These are phyloP conservation scores for Colletotrichum lentis DNA, from an alignment of 2,329 filamentous ascomycete genomes.

Conservation along the genomic window DNA sequence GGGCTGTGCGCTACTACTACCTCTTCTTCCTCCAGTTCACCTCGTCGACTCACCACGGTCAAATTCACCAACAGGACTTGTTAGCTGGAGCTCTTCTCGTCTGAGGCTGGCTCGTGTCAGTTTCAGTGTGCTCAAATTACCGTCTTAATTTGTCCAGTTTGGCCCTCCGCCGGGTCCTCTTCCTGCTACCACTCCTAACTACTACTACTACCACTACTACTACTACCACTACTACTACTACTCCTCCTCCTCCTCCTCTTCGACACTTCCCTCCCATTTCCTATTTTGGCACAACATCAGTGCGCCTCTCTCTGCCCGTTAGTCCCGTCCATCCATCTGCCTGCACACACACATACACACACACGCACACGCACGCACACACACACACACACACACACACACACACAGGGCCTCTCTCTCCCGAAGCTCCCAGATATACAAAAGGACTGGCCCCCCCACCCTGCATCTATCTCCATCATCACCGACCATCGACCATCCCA, in stretches of 20 bases:
- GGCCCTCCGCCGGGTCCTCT: slow-evolving; percentile 41
- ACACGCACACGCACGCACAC: no score
- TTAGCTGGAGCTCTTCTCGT: slow-evolving; percentile 39
- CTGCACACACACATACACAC: slow-evolving; percentile 8
- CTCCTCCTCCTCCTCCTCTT: slow-evolving; percentile 39
- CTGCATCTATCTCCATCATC: slow-evolving; percentile 18
- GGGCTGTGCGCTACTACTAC: slow-evolving; percentile 39
- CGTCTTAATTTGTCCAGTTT: slow-evolving; percentile 41
- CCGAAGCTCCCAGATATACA: slow-evolving; percentile 32
- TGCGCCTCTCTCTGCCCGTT: slow-evolving; percentile 46
- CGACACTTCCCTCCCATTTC: slow-evolving; percentile 50
- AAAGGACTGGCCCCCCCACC: slow-evolving; percentile 38
- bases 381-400: slow-evolving; percentile 3
- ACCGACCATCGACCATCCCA: slow-evolving; percentile 34
- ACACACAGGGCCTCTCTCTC: slow-evolving; percentile 11
- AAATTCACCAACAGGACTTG: slow-evolving; percentile 35
- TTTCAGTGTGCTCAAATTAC: slow-evolving; percentile 41
- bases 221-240: no score
- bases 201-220: no score
- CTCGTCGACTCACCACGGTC: slow-evolving; percentile 39
- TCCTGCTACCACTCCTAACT: neutral
- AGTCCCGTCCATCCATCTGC: slow-evolving; percentile 32
- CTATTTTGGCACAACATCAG: slow-evolving; percentile 51
- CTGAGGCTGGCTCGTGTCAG: slow-evolving; percentile 45
- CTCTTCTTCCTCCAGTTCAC: slow-evolving; percentile 41